Evolutionary conservation across 1,139 yeast species (phyloP).

Genomic region (Protomyces macrosporus): DNA sequence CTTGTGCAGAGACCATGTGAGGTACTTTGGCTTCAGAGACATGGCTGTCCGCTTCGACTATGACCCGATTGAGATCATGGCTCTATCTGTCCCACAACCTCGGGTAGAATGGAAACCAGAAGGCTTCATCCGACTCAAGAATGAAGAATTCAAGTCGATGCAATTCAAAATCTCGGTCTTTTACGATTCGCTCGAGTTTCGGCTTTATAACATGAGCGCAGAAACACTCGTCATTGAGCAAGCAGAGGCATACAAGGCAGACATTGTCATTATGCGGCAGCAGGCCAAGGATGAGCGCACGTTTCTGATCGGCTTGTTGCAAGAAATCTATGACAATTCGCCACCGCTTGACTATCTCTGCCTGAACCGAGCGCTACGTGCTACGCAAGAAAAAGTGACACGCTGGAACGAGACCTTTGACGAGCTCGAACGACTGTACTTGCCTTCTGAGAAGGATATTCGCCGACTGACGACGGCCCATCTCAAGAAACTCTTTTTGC

Average conservation of each 20-base stretch:
- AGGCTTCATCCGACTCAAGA: constrained; percentile 62
- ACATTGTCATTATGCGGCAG: constrained; percentile 54
- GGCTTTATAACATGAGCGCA: constrained; percentile 72
- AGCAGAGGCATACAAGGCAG: constrained; percentile 60
- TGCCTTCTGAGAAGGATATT: constrained; percentile 92
- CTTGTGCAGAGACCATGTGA: constrained; percentile 69
- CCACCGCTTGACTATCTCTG: constrained; percentile 62
- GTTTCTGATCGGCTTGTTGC: constrained; percentile 46
- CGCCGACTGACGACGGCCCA: constrained; percentile 87
- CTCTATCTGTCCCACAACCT: constrained; percentile 71
- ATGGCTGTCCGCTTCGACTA: constrained; percentile 75
- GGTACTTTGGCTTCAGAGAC: constrained; percentile 79
- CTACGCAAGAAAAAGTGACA: constrained; percentile 75
- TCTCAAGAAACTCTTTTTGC: constrained; percentile 58
- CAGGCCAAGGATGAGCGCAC: constrained; percentile 52
- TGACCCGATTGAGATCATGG: constrained; percentile 66
- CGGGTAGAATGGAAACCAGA: constrained; percentile 68
- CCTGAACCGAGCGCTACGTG: constrained; percentile 63
- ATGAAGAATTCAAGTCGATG: constrained; percentile 56
- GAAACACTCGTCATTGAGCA: constrained; percentile 63
- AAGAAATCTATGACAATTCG: constrained; percentile 52
- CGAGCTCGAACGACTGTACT: constrained; percentile 69
- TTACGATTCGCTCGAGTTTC: constrained; percentile 65
- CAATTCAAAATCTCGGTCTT: constrained; percentile 53
- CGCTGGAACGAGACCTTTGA: constrained; percentile 82